Conservation (phyloP, 139 green algal species). For the Chlorella sp. region DNA sequence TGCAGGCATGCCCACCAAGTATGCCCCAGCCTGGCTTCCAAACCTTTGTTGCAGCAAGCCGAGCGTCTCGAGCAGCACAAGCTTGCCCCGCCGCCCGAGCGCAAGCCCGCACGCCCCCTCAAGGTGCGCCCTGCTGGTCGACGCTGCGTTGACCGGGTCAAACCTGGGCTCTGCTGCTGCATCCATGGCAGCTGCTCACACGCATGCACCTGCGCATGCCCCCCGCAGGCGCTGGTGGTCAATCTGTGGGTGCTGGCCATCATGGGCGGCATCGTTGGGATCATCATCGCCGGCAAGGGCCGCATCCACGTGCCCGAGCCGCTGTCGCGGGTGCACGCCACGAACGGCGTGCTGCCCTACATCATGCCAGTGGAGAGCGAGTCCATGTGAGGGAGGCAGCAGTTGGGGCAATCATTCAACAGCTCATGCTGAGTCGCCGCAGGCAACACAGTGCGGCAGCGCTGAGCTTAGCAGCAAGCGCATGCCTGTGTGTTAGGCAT, state of each 20-base stretch:
- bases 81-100: not conserved
- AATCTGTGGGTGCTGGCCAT: conserved; percentile 46
- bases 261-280: conserved; percentile 7
- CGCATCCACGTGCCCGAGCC: conserved; percentile 42
- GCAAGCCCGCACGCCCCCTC: not conserved
- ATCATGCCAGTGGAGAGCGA: not conserved
- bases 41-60: not conserved
- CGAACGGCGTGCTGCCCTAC: conserved; percentile 32
- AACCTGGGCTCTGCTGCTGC: not conserved
- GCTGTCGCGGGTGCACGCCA: conserved; percentile 37
- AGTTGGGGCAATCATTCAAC: too few relatives aligned
- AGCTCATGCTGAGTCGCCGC: too few relatives aligned
- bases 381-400: conserved; percentile 41
- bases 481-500: too few relatives aligned
- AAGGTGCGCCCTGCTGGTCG: not conserved
- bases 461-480: too few relatives aligned
- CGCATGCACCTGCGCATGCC: not conserved
- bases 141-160: too few relatives aligned
- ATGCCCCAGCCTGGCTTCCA: not conserved
- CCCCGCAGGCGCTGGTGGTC: conserved; percentile 13
- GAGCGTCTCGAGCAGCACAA: conserved; percentile 9
- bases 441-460: too few relatives aligned
- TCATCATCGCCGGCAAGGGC: conserved; percentile 9
- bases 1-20: too few relatives aligned
- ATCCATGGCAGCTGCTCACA: not conserved